Percentiles rank a stretch among this genome's conserved stretches.
Conservation (phyloP, 169 alveolate species). For the Plasmodium vivax region DNA sequence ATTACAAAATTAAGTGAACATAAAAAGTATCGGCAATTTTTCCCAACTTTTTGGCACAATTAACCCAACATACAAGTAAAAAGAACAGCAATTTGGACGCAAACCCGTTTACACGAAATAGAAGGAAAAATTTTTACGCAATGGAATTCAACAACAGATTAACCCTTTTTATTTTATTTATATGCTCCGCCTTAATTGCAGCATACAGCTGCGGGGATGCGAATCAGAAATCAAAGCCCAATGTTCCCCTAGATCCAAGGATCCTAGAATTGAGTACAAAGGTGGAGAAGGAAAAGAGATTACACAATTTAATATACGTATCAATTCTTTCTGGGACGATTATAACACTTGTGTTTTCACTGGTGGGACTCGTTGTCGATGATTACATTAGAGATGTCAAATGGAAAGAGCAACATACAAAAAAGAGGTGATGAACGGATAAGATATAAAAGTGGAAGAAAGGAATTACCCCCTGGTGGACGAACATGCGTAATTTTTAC, state of each 20-base stretch:
- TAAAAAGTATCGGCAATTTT: not conserved
- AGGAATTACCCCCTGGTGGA: not conserved
- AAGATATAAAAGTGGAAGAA: not conserved
- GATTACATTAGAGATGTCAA: not conserved
- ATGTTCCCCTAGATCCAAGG: not conserved
- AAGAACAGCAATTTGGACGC: not conserved
- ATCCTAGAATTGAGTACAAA: slow-evolving; percentile 12
- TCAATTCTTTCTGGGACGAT: slow-evolving; percentile 10
- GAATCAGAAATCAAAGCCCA: not conserved
- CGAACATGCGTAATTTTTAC: not conserved
- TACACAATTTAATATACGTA: not conserved
- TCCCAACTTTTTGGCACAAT: not conserved
- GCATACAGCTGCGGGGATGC: not conserved
- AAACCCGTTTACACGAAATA: not conserved
- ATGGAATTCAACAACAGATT: not conserved
- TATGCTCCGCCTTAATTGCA: not conserved
- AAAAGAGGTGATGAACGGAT: not conserved
- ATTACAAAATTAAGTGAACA: no score
- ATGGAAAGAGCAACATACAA: not conserved
- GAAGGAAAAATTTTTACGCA: not conserved
- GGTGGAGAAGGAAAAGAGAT: not conserved
- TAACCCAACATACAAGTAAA: not conserved
- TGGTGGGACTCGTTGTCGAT: not conserved
- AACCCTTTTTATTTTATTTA: not conserved
- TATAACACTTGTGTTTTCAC: not conserved